These are phyloP conservation scores for Gymnopilus dilepis DNA, from an alignment of 768 basidiomycete genomes.

Conservation along the genomic window DNA sequence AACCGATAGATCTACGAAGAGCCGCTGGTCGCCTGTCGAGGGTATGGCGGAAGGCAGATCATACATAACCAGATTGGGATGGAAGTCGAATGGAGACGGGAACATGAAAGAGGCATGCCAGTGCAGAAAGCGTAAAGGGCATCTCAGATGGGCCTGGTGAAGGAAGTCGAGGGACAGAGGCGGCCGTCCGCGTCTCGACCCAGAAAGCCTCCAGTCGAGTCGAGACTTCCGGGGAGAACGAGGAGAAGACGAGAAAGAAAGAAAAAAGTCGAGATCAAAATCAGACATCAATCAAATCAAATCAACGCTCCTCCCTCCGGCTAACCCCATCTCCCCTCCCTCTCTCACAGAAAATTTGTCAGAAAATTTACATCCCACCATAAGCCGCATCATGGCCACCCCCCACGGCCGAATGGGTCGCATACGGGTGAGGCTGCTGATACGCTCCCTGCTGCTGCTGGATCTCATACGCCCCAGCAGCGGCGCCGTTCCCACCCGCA, in stretches of 20 bases:
- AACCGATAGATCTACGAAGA: neutral
- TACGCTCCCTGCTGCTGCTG: constrained; percentile 19
- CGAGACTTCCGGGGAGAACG: neutral
- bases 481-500: neutral
- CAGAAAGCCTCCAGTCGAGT: neutral
- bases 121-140: neutral
- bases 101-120: neutral
- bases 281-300: constrained; percentile 3
- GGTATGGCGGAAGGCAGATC: neutral
- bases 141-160: neutral
- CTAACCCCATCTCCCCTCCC: neutral
- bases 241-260: neutral
- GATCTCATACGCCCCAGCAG: constrained; percentile 13
- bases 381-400: constrained; percentile 5
- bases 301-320: neutral
- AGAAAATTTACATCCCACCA: constrained; percentile 10
- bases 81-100: neutral
- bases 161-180: neutral
- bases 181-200: neutral
- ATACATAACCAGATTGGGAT: neutral
- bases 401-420: constrained; percentile 10
- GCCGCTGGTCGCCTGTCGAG: neutral
- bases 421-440: constrained; percentile 27
- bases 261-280: neutral
- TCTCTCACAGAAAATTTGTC: neutral